Evolutionary conservation across 2,329 filamentous ascomycete genomes (phyloP), one percentile per base, ranked within the genome.

Genomic region (Diaporthe humulicola): DNA sequence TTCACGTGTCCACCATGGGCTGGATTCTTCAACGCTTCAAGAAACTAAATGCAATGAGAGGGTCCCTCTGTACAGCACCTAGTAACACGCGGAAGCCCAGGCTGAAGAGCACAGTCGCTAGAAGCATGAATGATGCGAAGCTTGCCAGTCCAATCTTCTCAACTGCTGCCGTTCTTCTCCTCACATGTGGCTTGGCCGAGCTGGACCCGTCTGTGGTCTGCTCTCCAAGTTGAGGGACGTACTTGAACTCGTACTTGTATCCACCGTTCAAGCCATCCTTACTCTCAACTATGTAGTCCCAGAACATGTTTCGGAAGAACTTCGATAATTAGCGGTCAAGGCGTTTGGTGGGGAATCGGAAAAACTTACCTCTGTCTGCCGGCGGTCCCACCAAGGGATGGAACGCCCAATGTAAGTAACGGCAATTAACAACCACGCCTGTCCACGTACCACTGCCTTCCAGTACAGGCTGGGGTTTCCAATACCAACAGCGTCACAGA

Each of bases 401-500:
- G 60, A 66, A 19, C 60, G 40, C 40, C 38, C 45, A 8, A 45
- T 48, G 22, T 66, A 66, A 30, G 60, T 28, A 19, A 66, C 30
- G n/a, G 19, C 38, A 66, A 42, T 42, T 3, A 84, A 80, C 4
- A 84, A 67, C 79, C 82, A 81, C 69, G 81, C 83, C 48, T 81
- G 78, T 0, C 81, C 82, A 69, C 61, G 77, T 75, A 82, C 83
- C 72, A 79, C 82, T 1, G 79, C 79, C 40, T 82, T 80, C 2
- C 78, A 73, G 56, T 79, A 78, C 75, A 76, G 69, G 1, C 80
- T 78, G 0, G 84, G 84, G 10, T 75, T 75, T 2, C 80, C 81
- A 33, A 86, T 78, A 1, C 81, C 80, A 2, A 86, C 78, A 2
- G 78, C 76, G 67, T 85, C 81, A 66, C 83, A 85, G 19, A 85